Percentiles rank a stretch among this genome's conserved stretches.
Conservation (phyloP, 2,329 filamentous ascomycete species). For the Stachybotrys chartarum region DNA sequence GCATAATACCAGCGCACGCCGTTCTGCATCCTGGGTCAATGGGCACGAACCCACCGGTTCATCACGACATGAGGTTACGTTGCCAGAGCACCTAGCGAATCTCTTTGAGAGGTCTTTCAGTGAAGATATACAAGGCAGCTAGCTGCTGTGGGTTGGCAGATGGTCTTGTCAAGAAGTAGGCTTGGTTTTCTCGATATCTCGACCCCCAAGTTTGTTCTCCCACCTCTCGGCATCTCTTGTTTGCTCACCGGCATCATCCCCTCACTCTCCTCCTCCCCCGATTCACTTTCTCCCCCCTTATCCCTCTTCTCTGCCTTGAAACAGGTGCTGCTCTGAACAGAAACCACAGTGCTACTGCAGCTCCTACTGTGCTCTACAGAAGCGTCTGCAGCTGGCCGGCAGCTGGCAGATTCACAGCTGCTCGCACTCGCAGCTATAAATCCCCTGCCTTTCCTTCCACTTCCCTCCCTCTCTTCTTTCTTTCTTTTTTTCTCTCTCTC, state of each 20-base stretch:
- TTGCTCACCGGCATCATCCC: background rate
- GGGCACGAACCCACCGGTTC: background rate
- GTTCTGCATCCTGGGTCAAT: background rate
- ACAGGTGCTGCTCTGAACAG: background rate
- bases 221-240: background rate
- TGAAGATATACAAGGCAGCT: too few species aligned
- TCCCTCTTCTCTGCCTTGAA: background rate
- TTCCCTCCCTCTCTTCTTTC: background rate
- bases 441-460: background rate
- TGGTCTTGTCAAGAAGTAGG: too few species aligned
- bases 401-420: background rate
- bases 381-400: background rate
- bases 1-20: background rate
- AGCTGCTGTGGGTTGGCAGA: too few species aligned
- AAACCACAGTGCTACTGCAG: background rate
- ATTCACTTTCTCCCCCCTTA: background rate
- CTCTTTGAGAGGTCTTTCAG: too few species aligned
- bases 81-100: too few species aligned
- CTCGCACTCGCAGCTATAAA: background rate
- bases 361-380: background rate
- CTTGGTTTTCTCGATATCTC: too few species aligned
- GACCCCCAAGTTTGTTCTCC: too few species aligned
- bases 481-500: background rate
- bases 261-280: too few species aligned
- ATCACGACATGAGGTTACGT: background rate